Evolutionary conservation across 2,329 filamentous ascomycete genomes (phyloP).

Genomic region (Clarireedia monteithiana): DNA sequence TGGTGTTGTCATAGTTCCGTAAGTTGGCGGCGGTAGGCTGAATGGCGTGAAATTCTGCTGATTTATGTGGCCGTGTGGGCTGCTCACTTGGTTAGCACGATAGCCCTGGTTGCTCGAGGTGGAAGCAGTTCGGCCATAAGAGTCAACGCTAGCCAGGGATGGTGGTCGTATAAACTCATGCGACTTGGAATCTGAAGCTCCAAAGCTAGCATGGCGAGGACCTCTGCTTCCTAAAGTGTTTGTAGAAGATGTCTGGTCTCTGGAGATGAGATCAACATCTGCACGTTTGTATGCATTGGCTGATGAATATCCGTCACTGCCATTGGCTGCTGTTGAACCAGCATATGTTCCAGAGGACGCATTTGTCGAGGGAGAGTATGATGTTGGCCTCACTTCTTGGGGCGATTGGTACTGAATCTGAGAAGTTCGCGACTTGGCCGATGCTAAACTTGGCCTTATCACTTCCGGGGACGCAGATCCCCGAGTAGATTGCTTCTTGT

Average conservation of each 20-base stretch:
- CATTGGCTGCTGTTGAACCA: conserved; percentile 19
- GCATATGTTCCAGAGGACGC: conserved; percentile 25
- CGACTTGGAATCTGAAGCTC: conserved; percentile 23
- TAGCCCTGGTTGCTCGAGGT: conserved; percentile 39
- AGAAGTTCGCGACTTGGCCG: conserved; percentile 21
- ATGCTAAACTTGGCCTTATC: conserved; percentile 21
- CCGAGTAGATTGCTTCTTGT: conserved; percentile 19
- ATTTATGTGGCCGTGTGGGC: conserved; percentile 42
- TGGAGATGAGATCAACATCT: conserved; percentile 25
- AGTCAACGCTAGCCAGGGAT: conserved; percentile 39
- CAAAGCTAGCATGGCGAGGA: conserved; percentile 27
- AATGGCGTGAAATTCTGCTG: conserved; percentile 57
- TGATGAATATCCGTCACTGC: conserved; percentile 20
- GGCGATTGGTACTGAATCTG: conserved; percentile 28
- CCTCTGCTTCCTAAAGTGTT: conserved; percentile 13
- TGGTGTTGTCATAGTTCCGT: conserved; percentile 34
- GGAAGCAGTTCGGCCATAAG: conserved; percentile 48
- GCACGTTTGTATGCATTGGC: conserved; percentile 23
- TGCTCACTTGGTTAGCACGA: conserved; percentile 36
- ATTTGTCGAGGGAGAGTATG: conserved; percentile 26
- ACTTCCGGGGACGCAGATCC: conserved; percentile 27
- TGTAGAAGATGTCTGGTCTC: conserved; percentile 17
- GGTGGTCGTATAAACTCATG: conserved; percentile 37
- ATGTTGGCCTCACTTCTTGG: conserved; percentile 21
- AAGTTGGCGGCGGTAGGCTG: conserved; percentile 53